Percentiles rank a stretch among this genome's conserved stretches.
Conservation (phyloP, 805 yeast species). For the Candida boidinii region DNA sequence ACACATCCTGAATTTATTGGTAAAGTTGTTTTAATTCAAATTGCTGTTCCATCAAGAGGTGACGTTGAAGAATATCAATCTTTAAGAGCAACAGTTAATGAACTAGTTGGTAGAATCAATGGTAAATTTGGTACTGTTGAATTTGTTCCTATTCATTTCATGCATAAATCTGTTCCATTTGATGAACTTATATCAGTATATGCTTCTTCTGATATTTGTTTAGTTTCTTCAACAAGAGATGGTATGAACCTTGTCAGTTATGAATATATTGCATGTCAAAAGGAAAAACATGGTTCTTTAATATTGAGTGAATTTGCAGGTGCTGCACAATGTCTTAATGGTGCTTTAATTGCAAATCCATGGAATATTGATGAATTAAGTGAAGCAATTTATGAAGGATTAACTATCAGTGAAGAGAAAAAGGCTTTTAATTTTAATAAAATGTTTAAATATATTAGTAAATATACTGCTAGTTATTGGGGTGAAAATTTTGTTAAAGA, state of each 20-base stretch:
- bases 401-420: slow-evolving; percentile 81
- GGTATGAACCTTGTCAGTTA: slow-evolving; percentile 97
- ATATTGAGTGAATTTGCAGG: slow-evolving; percentile 95
- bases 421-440: slow-evolving; percentile 70
- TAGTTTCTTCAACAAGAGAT: slow-evolving; percentile 91
- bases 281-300: slow-evolving; percentile 71
- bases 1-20: slow-evolving; percentile 99
- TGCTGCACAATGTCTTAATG: slow-evolving; percentile 97
- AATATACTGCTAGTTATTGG: slow-evolving; percentile 95
- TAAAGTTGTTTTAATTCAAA: slow-evolving; percentile 89
- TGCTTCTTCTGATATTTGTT: slow-evolving; percentile 78
- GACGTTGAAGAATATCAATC: slow-evolving; percentile 98
- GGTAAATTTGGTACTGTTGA: slow-evolving; percentile 96
- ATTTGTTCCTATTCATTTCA: slow-evolving; percentile 93
- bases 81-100: slow-evolving; percentile 88
- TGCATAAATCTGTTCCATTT: slow-evolving; percentile 88
- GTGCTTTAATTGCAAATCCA: slow-evolving; percentile 90
- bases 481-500: slow-evolving; percentile 94
- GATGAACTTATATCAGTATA: slow-evolving; percentile 88
- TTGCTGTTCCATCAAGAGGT: slow-evolving; percentile 96
- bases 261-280: slow-evolving; percentile 94
- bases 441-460: slow-evolving; percentile 78
- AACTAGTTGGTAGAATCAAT: slow-evolving; percentile 91
- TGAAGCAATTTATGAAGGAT: slow-evolving; percentile 75
- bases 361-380: slow-evolving; percentile 97